Evolutionary conservation across 345 rosid species (phyloP).

Genomic region (Odontarrhena argentea): DNA sequence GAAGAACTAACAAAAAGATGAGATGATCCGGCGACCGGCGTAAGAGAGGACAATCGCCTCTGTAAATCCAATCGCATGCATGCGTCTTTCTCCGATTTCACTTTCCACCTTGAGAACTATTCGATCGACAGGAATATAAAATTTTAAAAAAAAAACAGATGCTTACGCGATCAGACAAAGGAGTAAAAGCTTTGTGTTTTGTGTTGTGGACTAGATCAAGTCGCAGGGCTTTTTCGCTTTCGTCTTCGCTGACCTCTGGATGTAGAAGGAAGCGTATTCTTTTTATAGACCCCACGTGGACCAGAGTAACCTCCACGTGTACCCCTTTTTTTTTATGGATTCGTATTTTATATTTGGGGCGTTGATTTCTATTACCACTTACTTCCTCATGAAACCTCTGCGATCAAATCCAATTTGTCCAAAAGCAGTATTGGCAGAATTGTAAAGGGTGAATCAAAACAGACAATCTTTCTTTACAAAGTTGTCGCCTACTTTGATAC

Average conservation of each 20-base stretch:
- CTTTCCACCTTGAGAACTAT: too few species aligned
- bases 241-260: background rate
- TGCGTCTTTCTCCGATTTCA: slow-evolving; percentile 48
- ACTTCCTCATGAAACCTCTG: too few species aligned
- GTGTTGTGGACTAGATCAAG: slow-evolving; percentile 4
- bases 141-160: background rate
- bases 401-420: too few species aligned
- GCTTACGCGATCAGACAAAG: background rate
- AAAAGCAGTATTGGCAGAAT: too few species aligned
- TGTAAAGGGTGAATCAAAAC: too few species aligned
- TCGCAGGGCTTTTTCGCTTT: background rate
- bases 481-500: too few species aligned
- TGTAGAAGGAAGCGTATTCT: background rate
- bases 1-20: slow-evolving; percentile 57
- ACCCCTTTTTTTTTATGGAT: too few species aligned
- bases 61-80: slow-evolving; percentile 75
- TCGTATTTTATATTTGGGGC: too few species aligned
- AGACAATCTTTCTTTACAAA: too few species aligned
- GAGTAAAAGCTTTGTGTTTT: background rate
- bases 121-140: background rate
- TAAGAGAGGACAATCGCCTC: slow-evolving; percentile 93
- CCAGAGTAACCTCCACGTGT: too few species aligned
- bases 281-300: background rate
- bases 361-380: too few species aligned
- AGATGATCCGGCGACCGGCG: slow-evolving; percentile 77